phyloP scores from a whole-genome alignment of 164 flowering plant genomes.

The Vitis vinifera region DNA sequence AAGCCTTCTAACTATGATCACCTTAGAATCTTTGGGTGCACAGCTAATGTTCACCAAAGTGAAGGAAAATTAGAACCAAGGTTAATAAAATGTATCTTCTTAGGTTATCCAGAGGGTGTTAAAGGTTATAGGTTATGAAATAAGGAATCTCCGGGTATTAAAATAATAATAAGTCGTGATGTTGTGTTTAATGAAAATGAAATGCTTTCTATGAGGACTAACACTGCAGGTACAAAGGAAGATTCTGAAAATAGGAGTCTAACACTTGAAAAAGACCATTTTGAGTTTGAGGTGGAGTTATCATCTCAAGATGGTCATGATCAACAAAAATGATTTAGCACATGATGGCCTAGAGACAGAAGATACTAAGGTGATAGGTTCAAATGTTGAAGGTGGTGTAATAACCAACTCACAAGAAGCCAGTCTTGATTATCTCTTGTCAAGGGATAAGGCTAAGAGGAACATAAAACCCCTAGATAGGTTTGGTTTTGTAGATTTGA shows the following conservation, averaged over 20 bases:
- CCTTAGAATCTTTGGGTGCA: background rate
- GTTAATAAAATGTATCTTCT: background rate
- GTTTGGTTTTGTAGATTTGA: conserved; percentile 1
- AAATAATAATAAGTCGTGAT: background rate
- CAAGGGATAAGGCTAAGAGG: background rate
- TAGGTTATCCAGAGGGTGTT: conserved; percentile 1
- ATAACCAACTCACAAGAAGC: too few relatives aligned
- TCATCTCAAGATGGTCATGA: too few relatives aligned
- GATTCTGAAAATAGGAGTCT: too few relatives aligned
- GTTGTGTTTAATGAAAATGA: too few relatives aligned
- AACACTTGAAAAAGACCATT: too few relatives aligned
- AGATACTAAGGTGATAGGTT: too few relatives aligned
- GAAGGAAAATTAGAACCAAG: background rate
- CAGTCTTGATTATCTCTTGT: background rate
- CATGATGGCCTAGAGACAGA: too few relatives aligned
- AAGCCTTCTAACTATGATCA: background rate
- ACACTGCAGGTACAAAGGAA: too few relatives aligned
- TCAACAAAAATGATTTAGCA: too few relatives aligned
- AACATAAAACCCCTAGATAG: background rate
- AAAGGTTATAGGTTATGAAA: background rate
- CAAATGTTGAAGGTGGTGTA: too few relatives aligned
- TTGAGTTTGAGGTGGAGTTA: too few relatives aligned
- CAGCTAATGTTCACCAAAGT: background rate
- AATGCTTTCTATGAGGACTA: too few relatives aligned
- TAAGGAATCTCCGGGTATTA: background rate